Conservation (phyloP, 2,329 filamentous ascomycete genomes). For the Rhynchosporium secalis region DNA sequence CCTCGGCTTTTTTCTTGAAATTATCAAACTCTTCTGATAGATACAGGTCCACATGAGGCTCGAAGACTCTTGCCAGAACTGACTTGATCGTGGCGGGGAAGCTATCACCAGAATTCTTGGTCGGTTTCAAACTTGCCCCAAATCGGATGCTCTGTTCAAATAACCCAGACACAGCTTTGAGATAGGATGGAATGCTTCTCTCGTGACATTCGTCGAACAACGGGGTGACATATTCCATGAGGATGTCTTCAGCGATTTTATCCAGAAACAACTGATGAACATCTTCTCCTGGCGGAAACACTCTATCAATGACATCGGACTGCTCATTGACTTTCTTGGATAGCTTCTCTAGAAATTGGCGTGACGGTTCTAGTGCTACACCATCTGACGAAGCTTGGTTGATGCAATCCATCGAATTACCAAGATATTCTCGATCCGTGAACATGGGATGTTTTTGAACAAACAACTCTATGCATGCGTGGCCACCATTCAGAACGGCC, state of each 20-base stretch:
- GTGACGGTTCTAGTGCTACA: constrained; percentile 77
- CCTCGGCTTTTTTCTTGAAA: constrained; percentile 75
- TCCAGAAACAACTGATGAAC: constrained; percentile 80
- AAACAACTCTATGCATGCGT: constrained; percentile 78
- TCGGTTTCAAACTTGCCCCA: constrained; percentile 67
- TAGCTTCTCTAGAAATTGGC: constrained; percentile 76
- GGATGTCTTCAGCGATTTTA: constrained; percentile 76
- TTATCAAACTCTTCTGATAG: constrained; percentile 86
- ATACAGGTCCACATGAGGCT: constrained; percentile 91
- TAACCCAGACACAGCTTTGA: constrained; percentile 82
- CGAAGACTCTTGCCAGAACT: constrained; percentile 73
- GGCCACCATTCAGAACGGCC: constrained; percentile 76
- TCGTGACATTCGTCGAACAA: constrained; percentile 87
- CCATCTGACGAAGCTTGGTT: constrained; percentile 64
- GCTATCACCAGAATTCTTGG: constrained; percentile 60
- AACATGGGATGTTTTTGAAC: constrained; percentile 87
- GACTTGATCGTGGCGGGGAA: constrained; percentile 66
- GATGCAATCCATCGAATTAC: constrained; percentile 79
- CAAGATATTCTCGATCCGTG: constrained; percentile 67
- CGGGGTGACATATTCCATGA: constrained; percentile 82
- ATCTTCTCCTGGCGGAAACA: constrained; percentile 70
- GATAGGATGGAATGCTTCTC: constrained; percentile 71
- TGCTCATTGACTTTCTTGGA: constrained; percentile 80
- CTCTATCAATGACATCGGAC: constrained; percentile 72
- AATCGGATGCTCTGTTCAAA: constrained; percentile 86